Conservation (phyloP, 257 asterid species). For the Scutellaria galericulata region DNA sequence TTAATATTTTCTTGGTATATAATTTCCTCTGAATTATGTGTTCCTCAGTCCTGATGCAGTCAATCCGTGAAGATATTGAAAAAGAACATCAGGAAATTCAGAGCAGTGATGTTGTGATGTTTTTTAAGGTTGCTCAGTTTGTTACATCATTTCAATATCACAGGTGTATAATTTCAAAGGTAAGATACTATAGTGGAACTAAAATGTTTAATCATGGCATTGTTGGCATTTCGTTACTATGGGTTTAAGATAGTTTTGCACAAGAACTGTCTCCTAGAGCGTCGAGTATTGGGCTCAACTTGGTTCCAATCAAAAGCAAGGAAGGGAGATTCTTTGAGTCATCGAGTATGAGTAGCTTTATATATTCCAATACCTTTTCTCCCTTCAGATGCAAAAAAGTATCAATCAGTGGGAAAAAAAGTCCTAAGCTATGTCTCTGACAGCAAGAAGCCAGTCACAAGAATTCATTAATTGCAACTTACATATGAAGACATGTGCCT, state of each 20-base stretch:
- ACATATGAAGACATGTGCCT: constrained; percentile 11
- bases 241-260: background rate
- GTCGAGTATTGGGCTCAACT: background rate
- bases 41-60: constrained; percentile 74
- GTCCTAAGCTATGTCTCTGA: background rate
- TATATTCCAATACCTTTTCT: background rate
- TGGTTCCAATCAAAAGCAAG: constrained; percentile 1
- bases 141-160: constrained; percentile 82
- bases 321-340: background rate
- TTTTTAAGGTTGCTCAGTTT: constrained; percentile 85
- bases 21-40: constrained; percentile 36
- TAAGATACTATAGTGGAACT: constrained; percentile 38
- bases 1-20: constrained; percentile 30
- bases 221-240: constrained; percentile 15
- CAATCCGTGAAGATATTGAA: constrained; percentile 83
- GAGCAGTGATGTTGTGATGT: constrained; percentile 66
- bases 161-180: constrained; percentile 65
- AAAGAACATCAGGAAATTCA: constrained; percentile 79
- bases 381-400: background rate
- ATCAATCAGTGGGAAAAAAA: background rate
- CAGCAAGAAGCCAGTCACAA: background rate
- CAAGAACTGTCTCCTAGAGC: constrained; percentile 6
- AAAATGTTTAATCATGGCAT: constrained; percentile 3
- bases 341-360: background rate
- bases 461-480: constrained; percentile 12